phyloP scores from a whole-genome alignment of 257 asterid species.

The Forsythia suspensa region DNA sequence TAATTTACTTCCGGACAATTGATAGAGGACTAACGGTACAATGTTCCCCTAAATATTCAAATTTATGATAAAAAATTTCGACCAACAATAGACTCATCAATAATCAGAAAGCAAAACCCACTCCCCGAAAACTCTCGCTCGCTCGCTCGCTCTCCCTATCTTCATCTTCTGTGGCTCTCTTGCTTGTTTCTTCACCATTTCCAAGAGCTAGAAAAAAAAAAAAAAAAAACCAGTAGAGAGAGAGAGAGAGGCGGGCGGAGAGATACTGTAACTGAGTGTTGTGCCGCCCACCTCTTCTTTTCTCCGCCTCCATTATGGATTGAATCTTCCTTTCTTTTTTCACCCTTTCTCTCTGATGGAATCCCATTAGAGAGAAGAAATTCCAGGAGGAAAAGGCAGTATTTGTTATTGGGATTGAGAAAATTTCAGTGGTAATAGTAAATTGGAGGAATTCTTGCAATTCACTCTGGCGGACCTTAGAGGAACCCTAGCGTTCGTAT shows the following conservation, averaged over 20 bases:
- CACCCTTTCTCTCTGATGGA: constrained; percentile 23
- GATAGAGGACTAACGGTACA: neutral
- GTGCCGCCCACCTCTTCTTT: constrained; percentile 15
- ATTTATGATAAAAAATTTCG: constrained; percentile 8
- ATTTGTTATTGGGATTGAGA: constrained; percentile 13
- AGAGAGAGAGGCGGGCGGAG: constrained; percentile 3
- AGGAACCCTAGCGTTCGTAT: constrained; percentile 54
- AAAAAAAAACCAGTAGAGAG: neutral
- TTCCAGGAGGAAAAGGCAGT: constrained; percentile 1
- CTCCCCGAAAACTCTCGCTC: constrained; percentile 2
- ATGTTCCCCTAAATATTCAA: neutral
- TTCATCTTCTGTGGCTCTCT: neutral
- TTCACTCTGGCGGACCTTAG: constrained; percentile 56
- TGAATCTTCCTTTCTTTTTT: constrained; percentile 19
- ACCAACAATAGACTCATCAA: neutral
- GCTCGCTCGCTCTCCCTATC: neutral
- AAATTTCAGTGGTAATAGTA: neutral
- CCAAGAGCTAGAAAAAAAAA: neutral
- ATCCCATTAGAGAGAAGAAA: constrained; percentile 27
- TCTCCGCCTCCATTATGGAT: constrained; percentile 19
- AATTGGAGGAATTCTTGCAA: neutral
- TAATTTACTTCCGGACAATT: neutral
- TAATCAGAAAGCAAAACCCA: constrained; percentile 9
- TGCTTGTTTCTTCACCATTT: constrained; percentile 33
- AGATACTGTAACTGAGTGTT: constrained; percentile 6